Evolutionary conservation across 352 stramenopile species (phyloP), one percentile per base, ranked within the genome.

Genomic region (Phytophthora foliorum): DNA sequence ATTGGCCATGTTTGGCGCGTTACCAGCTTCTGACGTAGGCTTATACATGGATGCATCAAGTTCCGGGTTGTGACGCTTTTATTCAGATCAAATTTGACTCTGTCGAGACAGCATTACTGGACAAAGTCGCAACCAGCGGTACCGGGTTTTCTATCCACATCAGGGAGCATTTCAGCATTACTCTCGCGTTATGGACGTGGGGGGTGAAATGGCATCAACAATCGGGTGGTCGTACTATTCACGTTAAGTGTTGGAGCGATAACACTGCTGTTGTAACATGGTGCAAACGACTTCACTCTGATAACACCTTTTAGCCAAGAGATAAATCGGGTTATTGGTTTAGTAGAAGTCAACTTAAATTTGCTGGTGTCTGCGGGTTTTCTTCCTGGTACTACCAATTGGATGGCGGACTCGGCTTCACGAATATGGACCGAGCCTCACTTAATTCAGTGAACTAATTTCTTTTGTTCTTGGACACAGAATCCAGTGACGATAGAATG

Each of bases 81-180:
- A n/a, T 66, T 14, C 63, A 66, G 17, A 19, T 58, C 4, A 34
- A 65, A 16, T 71, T 66, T 24, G 55, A 66, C 17, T 10, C 31
- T 2, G 44, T 32, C 9, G 61, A 69, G 22, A 6, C 34, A 11
- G 25, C 3, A 6, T 16, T 66, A 25, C 53, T 58, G 6, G 6
- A 42, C 16, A 2, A 42, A 42, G 36, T 38, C 8, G 32, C 8
- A 14, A 14, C 6, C 24, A 13, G 32, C 10, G 19, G 19, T 9
- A 4, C 14, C 17, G 27, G 63, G 16, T 81, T 81, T 38, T 72
- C 64, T 0, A 80, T 77, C 31, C 78, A 84, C 32, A 69, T 81
- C 0, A 51, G 69, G n/a, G 69, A 81, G 27, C 62, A 81, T 7
- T 7, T 78, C 2, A 58, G 72, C 38, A 65, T 83, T 0, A 69